A percentile compares a stretch with the other conserved stretches of the same genome.
Evolutionary conservation across 208 protist genomes (phyloP).

Genomic region (Wallacemonas rigidus): DNA sequence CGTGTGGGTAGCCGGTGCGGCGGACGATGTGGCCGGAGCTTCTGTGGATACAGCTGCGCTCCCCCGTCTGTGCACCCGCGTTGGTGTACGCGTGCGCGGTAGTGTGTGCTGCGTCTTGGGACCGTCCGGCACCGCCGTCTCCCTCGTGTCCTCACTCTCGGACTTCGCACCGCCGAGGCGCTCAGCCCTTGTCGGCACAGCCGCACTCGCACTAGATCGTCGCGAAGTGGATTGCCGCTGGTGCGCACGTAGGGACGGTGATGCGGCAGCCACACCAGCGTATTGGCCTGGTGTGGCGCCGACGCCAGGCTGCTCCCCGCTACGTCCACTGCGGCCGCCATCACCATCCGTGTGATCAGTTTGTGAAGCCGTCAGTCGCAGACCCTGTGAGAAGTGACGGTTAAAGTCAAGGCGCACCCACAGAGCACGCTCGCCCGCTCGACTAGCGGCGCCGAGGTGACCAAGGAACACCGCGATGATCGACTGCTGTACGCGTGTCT

Average conservation of each 20-base stretch:
- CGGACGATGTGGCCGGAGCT: not conserved
- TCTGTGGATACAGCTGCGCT: too few relatives aligned
- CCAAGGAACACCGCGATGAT: conserved; percentile 64
- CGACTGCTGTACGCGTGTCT: conserved; percentile 66
- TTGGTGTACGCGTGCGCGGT: not conserved
- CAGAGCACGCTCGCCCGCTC: conserved; percentile 61
- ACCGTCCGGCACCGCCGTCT: too few relatives aligned
- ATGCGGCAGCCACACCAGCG: not conserved
- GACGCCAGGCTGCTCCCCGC: not conserved
- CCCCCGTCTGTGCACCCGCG: not conserved
- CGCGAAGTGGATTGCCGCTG: not conserved
- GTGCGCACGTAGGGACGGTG: not conserved
- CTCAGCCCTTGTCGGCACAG: too few relatives aligned
- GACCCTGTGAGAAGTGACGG: conserved; percentile 55
- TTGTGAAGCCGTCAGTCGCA: not conserved
- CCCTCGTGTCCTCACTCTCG: too few relatives aligned
- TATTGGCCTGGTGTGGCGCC: not conserved
- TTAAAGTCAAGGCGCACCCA: conserved; percentile 87
- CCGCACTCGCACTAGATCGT: too few relatives aligned
- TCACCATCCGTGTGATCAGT: not conserved
- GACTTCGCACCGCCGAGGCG: too few relatives aligned
- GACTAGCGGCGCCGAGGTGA: conserved; percentile 53
- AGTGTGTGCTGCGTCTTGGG: too few relatives aligned
- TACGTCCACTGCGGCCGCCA: not conserved
- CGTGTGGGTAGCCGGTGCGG: not conserved